Base-by-base conservation (phyloP, 805 yeast species). In the Yamadazyma insecticola region DNA sequence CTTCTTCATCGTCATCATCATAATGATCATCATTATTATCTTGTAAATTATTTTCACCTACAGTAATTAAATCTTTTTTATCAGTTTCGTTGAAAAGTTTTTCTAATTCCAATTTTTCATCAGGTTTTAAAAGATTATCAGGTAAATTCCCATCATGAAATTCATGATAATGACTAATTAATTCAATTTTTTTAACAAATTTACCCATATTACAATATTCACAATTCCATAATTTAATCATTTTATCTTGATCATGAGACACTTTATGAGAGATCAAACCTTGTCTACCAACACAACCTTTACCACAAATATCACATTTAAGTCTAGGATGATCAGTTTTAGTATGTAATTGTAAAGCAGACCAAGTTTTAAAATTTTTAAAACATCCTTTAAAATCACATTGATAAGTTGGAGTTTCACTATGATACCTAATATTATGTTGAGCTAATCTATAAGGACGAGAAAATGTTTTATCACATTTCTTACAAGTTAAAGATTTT, bases 261-360 rank as follows among this genome's bases (percentile, higher is more conserved):
- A 67, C 55, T 87, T 82, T 76, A 51, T 89, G 96, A 63, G 80
- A 75, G 12, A 68, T 57, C 29, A 87, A 55, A 39, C 88, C 92
- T 16, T 67, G 63, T 27, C 71, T 74, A 17, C 94, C 95, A 8
- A 81, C 80, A 60, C 88, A 81, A 6, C 71, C 75, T 50, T 76
- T 78, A 5, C 75, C 76, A 63, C 96, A 88, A 1, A 74, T 43
- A 0, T 54, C 44, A 58, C 95, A 86, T 26, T 61, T 64, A 16
- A 80, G 43, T 48, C 80, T 77, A 4, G 89, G 86, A 55, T 88
- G 96, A 21, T 71, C 81, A 1, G 74, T 69, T 43, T 79, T 81
- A 32, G 75, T 63, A 54, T 89, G 97, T 8, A 69, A 48, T 43
- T 79, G 88, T 23, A 86, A 59, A 1, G 81, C 81, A 3, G 83